Percentiles rank a stretch among this genome's conserved stretches.
Evolutionary conservation across 495 filamentous ascomycete species (phyloP).

Genomic region (Penicillium alfredii): DNA sequence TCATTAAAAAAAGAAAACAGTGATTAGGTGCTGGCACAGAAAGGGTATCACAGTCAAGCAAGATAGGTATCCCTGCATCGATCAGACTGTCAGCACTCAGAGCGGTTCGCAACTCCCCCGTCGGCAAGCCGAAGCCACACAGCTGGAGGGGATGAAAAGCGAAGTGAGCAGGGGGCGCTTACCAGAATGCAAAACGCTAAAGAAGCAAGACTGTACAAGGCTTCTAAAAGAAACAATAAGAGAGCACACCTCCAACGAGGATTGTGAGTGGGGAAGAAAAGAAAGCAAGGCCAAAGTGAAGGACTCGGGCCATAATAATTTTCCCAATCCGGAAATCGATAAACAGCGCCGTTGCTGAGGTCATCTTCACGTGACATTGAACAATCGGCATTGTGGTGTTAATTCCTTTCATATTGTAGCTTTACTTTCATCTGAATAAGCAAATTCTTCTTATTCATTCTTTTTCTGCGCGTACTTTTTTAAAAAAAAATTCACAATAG

Average conservation of each 20-base stretch:
- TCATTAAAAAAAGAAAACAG: constrained; percentile 14
- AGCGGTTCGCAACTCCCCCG: constrained; percentile 14
- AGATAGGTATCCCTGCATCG: constrained; percentile 29
- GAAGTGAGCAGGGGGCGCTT: background rate
- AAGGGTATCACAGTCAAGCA: constrained; percentile 24
- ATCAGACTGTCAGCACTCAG: constrained; percentile 14
- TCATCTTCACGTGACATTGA: constrained; percentile 26
- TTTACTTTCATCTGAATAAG: too few species aligned
- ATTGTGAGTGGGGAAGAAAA: constrained; percentile 16
- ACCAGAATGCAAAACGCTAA: constrained; percentile 31
- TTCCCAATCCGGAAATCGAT: constrained; percentile 40
- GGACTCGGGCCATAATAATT: constrained; percentile 29
- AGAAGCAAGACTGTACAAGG: constrained; percentile 24
- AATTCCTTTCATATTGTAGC: too few species aligned
- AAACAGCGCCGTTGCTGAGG: constrained; percentile 35
- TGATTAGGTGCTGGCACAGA: constrained; percentile 8
- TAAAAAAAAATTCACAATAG: too few species aligned
- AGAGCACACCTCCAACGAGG: constrained; percentile 12
- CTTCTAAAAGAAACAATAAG: constrained; percentile 11
- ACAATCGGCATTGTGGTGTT: too few species aligned
- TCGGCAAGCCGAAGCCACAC: constrained; percentile 14
- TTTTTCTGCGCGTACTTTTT: too few species aligned
- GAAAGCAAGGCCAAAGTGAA: constrained; percentile 20
- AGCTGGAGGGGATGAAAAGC: constrained; percentile 5
- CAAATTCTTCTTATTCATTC: too few species aligned